Evolutionary conservation across 768 basidiomycete species (phyloP).

Genomic region (Mycena metata): DNA sequence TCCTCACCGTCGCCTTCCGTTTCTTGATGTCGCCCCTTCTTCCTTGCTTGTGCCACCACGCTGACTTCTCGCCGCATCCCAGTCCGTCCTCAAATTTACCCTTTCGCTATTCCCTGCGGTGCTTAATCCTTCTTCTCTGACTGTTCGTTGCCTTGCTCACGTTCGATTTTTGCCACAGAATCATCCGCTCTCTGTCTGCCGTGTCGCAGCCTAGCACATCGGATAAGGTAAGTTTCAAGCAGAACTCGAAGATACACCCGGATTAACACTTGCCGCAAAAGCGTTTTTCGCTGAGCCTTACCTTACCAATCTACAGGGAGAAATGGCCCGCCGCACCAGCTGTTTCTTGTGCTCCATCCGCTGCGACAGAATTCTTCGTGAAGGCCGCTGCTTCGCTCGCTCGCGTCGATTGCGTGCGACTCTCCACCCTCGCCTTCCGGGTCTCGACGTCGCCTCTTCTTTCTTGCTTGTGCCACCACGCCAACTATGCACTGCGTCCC

Average conservation of each 20-base stretch:
- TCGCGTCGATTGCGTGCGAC: too few relatives aligned
- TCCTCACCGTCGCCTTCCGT: too few relatives aligned
- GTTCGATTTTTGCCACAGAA: slow-evolving; percentile 8
- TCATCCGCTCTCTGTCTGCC: slow-evolving; percentile 5
- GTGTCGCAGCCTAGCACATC: slow-evolving; percentile 10
- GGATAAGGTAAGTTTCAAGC: slow-evolving; percentile 12
- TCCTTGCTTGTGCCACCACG: slow-evolving; percentile 11
- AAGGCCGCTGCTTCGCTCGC: slow-evolving; percentile 10
- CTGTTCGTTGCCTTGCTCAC: slow-evolving; percentile 15
- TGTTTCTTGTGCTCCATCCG: slow-evolving; percentile 13
- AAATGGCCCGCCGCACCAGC: neutral
- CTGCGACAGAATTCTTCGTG: slow-evolving; percentile 10
- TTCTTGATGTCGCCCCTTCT: too few relatives aligned
- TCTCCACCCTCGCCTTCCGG: too few relatives aligned
- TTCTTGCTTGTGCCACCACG: slow-evolving; percentile 9
- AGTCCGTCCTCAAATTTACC: slow-evolving; percentile 9
- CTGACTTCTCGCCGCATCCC: slow-evolving; percentile 8
- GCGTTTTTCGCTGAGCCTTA: slow-evolving; percentile 15
- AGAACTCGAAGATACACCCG: slow-evolving; percentile 9
- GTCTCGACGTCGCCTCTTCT: too few relatives aligned
- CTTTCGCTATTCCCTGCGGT: slow-evolving; percentile 7
- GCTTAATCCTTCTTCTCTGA: slow-evolving; percentile 11
- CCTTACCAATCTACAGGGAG: slow-evolving; percentile 22
- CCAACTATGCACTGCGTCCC: slow-evolving; percentile 6
- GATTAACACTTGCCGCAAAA: slow-evolving; percentile 15